phyloP scores from a whole-genome alignment of 345 rosid species.

The Acer yangbiense region DNA sequence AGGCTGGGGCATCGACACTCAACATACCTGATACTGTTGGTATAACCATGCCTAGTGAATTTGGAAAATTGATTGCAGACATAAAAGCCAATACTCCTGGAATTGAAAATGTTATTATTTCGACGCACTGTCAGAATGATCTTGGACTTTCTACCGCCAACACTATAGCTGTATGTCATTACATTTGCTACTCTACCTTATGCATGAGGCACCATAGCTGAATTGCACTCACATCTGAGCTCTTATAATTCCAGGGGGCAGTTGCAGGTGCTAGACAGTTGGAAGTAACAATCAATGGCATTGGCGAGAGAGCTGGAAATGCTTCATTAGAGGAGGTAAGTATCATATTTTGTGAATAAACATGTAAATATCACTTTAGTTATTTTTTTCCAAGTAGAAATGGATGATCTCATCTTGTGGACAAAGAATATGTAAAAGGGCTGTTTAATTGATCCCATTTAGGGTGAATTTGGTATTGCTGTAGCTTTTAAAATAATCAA shows the following conservation, averaged over 20 bases:
- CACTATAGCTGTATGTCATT: slow-evolving; percentile 68
- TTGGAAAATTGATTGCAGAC: slow-evolving; percentile 85
- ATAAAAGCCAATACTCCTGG: slow-evolving; percentile 89
- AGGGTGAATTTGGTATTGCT: too few relatives aligned
- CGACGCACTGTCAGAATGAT: slow-evolving; percentile 98
- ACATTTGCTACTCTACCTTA: background rate
- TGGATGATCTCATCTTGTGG: background rate
- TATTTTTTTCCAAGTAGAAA: background rate
- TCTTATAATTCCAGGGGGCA: slow-evolving; percentile 67
- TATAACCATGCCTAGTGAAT: slow-evolving; percentile 72
- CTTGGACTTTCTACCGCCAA: slow-evolving; percentile 99
- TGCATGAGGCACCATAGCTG: background rate
- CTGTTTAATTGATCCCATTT: background rate
- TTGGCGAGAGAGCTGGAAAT: slow-evolving; percentile 99
- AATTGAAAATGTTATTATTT: slow-evolving; percentile 79
- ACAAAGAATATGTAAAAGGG: background rate
- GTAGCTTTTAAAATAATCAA: too few relatives aligned
- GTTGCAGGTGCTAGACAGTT: slow-evolving; percentile 90
- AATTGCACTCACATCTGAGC: slow-evolving; percentile 23
- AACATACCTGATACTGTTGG: slow-evolving; percentile 99
- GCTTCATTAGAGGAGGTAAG: slow-evolving; percentile 96
- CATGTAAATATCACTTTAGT: background rate
- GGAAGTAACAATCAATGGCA: slow-evolving; percentile 95
- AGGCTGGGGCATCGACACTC: slow-evolving; percentile 94
- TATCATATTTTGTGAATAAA: background rate